These are phyloP conservation scores for Monosporascus cannonballus DNA, from an alignment of 2,329 filamentous ascomycete species.

Conservation along the genomic window DNA sequence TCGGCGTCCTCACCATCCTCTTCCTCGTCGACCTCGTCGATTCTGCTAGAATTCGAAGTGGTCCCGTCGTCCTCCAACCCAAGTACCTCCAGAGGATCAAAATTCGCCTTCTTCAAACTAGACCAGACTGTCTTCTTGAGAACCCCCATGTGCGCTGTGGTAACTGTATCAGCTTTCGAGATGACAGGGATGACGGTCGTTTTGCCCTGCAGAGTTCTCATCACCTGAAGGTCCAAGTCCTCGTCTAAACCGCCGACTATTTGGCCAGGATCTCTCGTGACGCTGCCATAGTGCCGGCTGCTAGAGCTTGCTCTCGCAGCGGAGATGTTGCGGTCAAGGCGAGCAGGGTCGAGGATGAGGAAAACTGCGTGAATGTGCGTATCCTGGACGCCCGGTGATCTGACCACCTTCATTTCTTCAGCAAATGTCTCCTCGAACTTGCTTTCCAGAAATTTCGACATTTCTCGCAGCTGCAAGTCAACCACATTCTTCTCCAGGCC, in stretches of 20 bases:
- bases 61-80: conserved; percentile 68
- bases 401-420: conserved; percentile 95
- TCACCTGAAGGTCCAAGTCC: conserved; percentile 82
- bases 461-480: conserved; percentile 87
- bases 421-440: conserved; percentile 98
- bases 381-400: conserved; percentile 86
- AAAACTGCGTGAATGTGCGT: conserved; percentile 97
- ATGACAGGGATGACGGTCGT: conserved; percentile 94
- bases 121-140: conserved; percentile 89
- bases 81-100: conserved; percentile 84
- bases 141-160: conserved; percentile 86
- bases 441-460: conserved; percentile 87
- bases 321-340: conserved; percentile 77
- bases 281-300: conserved; percentile 42
- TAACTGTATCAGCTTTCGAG: conserved; percentile 94
- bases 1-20: conserved; percentile 23
- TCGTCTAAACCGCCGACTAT: conserved; percentile 71
- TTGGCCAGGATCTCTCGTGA: conserved; percentile 42
- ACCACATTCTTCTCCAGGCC: conserved; percentile 93
- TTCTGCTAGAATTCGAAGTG: conserved; percentile 40
- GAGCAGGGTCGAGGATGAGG: conserved; percentile 79
- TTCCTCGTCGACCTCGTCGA: conserved; percentile 52
- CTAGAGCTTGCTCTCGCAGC: conserved; percentile 50
- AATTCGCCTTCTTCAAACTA: conserved; percentile 74
- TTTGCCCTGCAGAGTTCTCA: conserved; percentile 83